Percentiles rank a stretch among this genome's conserved stretches.
Conservation (phyloP, 2,329 filamentous ascomycete species). For the Alternaria atra region DNA sequence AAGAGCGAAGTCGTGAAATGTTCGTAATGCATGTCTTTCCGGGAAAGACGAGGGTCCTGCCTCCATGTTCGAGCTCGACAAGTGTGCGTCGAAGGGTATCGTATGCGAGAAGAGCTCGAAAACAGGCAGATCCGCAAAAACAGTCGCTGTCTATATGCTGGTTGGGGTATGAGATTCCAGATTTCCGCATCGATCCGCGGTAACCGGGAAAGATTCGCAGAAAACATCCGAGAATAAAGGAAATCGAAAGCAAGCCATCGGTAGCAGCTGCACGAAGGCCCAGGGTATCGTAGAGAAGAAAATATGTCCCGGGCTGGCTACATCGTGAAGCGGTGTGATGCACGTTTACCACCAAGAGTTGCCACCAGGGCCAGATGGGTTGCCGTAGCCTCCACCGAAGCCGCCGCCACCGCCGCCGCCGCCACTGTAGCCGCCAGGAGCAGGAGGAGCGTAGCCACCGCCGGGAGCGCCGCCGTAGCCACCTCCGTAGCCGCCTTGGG, state of each 20-base stretch:
- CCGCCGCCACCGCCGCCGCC: slow-evolving; percentile 53
- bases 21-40: slow-evolving; percentile 51
- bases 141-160: slow-evolving; percentile 62
- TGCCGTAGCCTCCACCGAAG: slow-evolving; percentile 69
- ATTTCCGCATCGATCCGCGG: slow-evolving; percentile 50
- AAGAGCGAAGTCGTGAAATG: slow-evolving; percentile 51
- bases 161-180: slow-evolving; percentile 58
- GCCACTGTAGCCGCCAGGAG: slow-evolving; percentile 56
- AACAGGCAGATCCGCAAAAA: slow-evolving; percentile 55
- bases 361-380: slow-evolving; percentile 70
- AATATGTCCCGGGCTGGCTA: slow-evolving; percentile 40
- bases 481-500: slow-evolving; percentile 61
- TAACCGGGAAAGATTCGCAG: slow-evolving; percentile 46
- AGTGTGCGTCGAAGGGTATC: slow-evolving; percentile 49
- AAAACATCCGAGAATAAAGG: slow-evolving; percentile 42
- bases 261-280: slow-evolving; percentile 31
- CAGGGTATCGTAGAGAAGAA: slow-evolving; percentile 32
- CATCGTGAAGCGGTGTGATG: slow-evolving; percentile 27
- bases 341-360: slow-evolving; percentile 72
- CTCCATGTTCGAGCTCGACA: slow-evolving; percentile 51
- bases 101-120: slow-evolving; percentile 52
- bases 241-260: slow-evolving; percentile 35
- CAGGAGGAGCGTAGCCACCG: slow-evolving; percentile 56
- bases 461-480: slow-evolving; percentile 59
- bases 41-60: slow-evolving; percentile 44